A percentile compares a stretch with the other conserved stretches of the same genome.
phyloP scores from a whole-genome alignment of 768 basidiomycete species.

The Leccinum longicurvipes region DNA sequence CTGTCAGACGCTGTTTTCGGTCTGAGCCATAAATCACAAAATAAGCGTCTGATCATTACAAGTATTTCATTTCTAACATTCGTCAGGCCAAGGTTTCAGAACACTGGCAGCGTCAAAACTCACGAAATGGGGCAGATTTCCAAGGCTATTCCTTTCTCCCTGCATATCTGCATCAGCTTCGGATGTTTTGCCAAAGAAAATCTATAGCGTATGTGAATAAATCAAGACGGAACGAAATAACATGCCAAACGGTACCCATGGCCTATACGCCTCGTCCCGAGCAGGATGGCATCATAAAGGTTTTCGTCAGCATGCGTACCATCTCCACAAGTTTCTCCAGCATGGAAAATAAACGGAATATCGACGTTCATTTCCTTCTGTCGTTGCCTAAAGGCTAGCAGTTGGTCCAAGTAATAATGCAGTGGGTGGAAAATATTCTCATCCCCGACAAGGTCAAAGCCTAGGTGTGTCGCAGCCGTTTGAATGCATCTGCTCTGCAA shows the following conservation, averaged over 20 bases:
- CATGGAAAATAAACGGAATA: slow-evolving; percentile 78
- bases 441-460: slow-evolving; percentile 79
- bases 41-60: slow-evolving; percentile 34
- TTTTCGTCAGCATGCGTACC: slow-evolving; percentile 69
- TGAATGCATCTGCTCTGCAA: neutral
- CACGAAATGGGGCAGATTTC: slow-evolving; percentile 84
- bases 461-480: slow-evolving; percentile 31
- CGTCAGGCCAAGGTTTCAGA: neutral
- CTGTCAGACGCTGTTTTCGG: slow-evolving; percentile 55
- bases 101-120: slow-evolving; percentile 23
- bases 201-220: slow-evolving; percentile 30
- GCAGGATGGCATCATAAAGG: slow-evolving; percentile 72
- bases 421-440: slow-evolving; percentile 62
- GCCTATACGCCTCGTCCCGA: slow-evolving; percentile 78
- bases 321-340: slow-evolving; percentile 78
- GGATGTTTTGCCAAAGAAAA: slow-evolving; percentile 80
- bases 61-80: slow-evolving; percentile 65
- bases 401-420: slow-evolving; percentile 56
- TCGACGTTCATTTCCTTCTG: slow-evolving; percentile 51
- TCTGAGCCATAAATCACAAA: neutral
- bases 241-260: slow-evolving; percentile 53
- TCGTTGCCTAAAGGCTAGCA: slow-evolving; percentile 56
- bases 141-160: slow-evolving; percentile 57
- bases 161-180: slow-evolving; percentile 63
- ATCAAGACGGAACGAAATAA: neutral